These are phyloP conservation scores for Acer saccharum DNA, from an alignment of 345 rosid species.

Conservation along the genomic window DNA sequence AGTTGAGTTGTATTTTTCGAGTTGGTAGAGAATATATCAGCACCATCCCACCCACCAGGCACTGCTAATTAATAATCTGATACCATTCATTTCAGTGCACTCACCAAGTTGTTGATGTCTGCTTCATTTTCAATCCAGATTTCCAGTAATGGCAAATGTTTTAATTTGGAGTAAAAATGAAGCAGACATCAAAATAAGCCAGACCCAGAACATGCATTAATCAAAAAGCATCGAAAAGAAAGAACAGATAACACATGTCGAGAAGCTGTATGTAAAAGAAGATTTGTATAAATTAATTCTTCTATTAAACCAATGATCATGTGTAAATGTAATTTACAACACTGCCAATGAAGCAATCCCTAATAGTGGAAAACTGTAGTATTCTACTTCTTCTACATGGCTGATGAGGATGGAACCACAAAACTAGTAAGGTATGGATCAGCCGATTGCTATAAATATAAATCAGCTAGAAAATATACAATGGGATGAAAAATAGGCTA, in stretches of 20 bases:
- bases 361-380: slow-evolving; percentile 6
- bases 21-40: no score
- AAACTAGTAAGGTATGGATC: slow-evolving; percentile 2
- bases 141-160: no score
- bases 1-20: no score
- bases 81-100: no score
- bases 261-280: neutral
- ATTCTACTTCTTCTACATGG: slow-evolving; percentile 14
- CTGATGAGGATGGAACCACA: slow-evolving; percentile 9
- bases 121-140: no score
- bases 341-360: slow-evolving; percentile 11
- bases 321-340: slow-evolving; percentile 32
- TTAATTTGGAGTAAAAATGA: no score
- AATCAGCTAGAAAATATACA: slow-evolving; percentile 23
- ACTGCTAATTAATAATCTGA: no score
- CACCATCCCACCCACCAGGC: no score
- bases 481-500: neutral
- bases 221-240: neutral
- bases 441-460: slow-evolving; percentile 27
- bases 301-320: slow-evolving; percentile 10
- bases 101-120: no score
- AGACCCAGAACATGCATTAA: neutral
- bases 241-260: neutral
- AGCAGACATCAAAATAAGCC: no score
- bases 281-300: slow-evolving; percentile 19